A percentile compares a stretch with the other conserved stretches of the same genome.
Evolutionary conservation across 208 protist genomes (phyloP).

Genomic region (Trypanosoma mega): DNA sequence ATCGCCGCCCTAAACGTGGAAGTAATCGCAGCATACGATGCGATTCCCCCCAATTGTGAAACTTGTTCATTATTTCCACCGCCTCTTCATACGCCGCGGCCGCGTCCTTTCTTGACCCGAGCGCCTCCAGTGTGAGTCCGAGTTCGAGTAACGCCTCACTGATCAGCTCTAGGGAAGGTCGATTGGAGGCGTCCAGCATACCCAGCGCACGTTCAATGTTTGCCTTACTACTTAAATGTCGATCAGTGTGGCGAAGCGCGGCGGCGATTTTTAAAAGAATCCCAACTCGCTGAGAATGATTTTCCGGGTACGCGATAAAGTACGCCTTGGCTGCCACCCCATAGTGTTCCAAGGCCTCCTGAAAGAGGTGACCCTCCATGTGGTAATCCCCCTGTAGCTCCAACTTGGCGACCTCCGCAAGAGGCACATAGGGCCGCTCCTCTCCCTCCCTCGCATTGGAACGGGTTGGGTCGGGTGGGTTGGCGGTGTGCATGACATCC

Average conservation of each 20-base stretch:
- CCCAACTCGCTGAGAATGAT: conserved; percentile 66
- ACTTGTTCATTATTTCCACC: conserved; percentile 59
- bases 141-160: conserved; percentile 83
- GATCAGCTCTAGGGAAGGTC: conserved; percentile 75
- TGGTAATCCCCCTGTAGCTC: conserved; percentile 87
- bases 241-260: conserved; percentile 80
- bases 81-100: conserved; percentile 76
- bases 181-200: conserved; percentile 54
- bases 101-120: conserved; percentile 35
- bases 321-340: conserved; percentile 88
- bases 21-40: conserved; percentile 86
- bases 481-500: conserved; percentile 46
- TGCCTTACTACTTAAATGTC: conserved; percentile 58
- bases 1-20: conserved; percentile 75
- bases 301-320: conserved; percentile 73
- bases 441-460: too few species aligned
- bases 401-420: conserved; percentile 81
- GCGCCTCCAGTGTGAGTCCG: conserved; percentile 64
- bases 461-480: too few species aligned
- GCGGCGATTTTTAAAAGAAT: conserved; percentile 76
- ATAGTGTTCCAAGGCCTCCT: conserved; percentile 88
- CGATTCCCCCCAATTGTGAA: conserved; percentile 79
- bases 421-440: conserved; percentile 67
- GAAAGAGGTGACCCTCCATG: conserved; percentile 76
- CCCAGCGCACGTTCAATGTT: conserved; percentile 57